A percentile compares a stretch with the other conserved stretches of the same genome.
Evolutionary conservation across 805 yeast genomes (phyloP).

Genomic region (Cyberlindnera xishuangbannaensis): DNA sequence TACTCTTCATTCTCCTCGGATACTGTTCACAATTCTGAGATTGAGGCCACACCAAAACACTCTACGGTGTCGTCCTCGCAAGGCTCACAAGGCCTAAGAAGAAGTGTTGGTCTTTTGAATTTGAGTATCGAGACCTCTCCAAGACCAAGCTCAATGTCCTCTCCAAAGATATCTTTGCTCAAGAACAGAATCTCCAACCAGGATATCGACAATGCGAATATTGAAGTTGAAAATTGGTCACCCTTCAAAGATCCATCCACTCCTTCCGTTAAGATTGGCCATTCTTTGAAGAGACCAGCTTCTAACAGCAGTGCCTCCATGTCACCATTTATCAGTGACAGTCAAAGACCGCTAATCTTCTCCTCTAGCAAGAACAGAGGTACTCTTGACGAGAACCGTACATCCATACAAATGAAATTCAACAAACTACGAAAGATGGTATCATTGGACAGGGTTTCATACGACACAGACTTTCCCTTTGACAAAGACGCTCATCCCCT

Average conservation of each 20-base stretch:
- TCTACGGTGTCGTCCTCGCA: constrained; percentile 22
- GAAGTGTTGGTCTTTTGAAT: constrained; percentile 49
- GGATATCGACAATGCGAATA: constrained; percentile 18
- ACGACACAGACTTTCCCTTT: constrained; percentile 20
- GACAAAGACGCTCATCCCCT: constrained; percentile 20
- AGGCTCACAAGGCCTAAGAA: constrained; percentile 33
- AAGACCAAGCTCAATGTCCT: constrained; percentile 11
- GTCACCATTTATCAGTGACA: constrained; percentile 25
- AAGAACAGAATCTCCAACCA: constrained; percentile 16
- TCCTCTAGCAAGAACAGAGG: constrained; percentile 13
- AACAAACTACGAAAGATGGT: constrained; percentile 27
- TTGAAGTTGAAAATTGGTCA: constrained; percentile 27
- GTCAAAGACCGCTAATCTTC: constrained; percentile 21
- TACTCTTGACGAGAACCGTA: constrained; percentile 28
- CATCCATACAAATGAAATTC: constrained; percentile 21
- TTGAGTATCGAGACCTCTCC: constrained; percentile 39
- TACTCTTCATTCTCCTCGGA: constrained; percentile 8
- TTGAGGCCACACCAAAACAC: constrained; percentile 21
- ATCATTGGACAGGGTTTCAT: constrained; percentile 17
- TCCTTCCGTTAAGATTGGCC: constrained; percentile 15
- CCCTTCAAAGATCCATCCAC: constrained; percentile 26
- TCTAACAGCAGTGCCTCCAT: constrained; percentile 22
- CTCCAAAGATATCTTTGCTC: constrained; percentile 19
- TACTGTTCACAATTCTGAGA: constrained; percentile 5
- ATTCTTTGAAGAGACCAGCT: constrained; percentile 25